Base-by-base conservation (phyloP, 805 yeast species). In the Yamadazyma kitorensis region DNA sequence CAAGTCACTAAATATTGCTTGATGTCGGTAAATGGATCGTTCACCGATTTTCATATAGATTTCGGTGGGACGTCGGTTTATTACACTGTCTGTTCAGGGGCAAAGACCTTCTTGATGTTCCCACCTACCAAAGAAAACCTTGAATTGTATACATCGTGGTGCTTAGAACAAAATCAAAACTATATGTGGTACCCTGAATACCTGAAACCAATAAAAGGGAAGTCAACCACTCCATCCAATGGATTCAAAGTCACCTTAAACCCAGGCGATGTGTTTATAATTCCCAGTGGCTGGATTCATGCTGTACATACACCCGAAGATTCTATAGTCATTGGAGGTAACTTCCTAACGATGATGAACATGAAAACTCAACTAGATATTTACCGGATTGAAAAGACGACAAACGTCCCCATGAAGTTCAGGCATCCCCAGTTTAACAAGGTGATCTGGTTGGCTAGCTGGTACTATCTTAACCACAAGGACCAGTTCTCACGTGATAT, bases 211-310 rank as follows among this genome's bases (percentile, higher is more conserved):
- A 51, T 36, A 39, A 59, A 44, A 28, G 69, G 59, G 37, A 64
- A 43, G 43, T 54, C 25, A 31, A 41, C 57, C 11, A 31, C 33
- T 10, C 72, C 57, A 36, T 43, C 36, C 3, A 49, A 43, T 6
- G 86, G 87, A 13, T 61, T 78, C 31, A 72, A 74, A 33, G 78
- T 80, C 12, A 68, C 70, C 6, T 49, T 83, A 14, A 34, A 44
- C 1, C 59, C 75, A 1, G 94, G 94, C 1, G 96, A 88, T 49
- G 68, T 87, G 17, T 70, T 88, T 58, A 67, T 87, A 10, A 80
- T 88, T 13, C 96, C 97, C 3, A 79, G 93, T 26, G 95, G 96
- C 0, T 88, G 95, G 94, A 87, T 88, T 31, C 96, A 88, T 57
- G 80, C 93, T 0, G 97, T 88, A 0, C 78, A 78, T 49, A 87